A percentile compares a stretch with the other conserved stretches of the same genome.
phyloP scores from a whole-genome alignment of 306 rosid genomes.

The Begonia loranthoides region DNA sequence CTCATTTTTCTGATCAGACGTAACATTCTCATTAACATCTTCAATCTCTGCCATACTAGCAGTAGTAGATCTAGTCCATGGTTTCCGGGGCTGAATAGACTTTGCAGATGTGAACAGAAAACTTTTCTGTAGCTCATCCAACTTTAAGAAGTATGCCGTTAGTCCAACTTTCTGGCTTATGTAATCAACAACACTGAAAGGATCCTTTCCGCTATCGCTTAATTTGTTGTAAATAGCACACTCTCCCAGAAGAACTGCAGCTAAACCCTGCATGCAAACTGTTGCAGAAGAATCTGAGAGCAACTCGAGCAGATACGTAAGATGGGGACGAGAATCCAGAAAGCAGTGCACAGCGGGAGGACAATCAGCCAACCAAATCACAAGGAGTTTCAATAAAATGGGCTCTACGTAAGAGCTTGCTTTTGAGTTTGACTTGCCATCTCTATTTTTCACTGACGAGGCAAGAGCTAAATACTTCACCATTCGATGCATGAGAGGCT shows the following conservation, averaged over 20 bases:
- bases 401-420: constrained; percentile 46
- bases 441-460: constrained; percentile 67
- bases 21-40: constrained; percentile 40
- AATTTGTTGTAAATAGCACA: constrained; percentile 81
- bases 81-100: constrained; percentile 33
- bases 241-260: constrained; percentile 81
- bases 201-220: constrained; percentile 50
- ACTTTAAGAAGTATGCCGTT: constrained; percentile 62
- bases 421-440: constrained; percentile 41
- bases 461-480: constrained; percentile 80
- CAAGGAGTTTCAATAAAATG: constrained; percentile 64
- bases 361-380: constrained; percentile 76
- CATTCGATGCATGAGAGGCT: constrained; percentile 75
- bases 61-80: constrained; percentile 68
- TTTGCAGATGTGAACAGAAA: constrained; percentile 36
- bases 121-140: constrained; percentile 77
- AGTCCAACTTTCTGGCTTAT: constrained; percentile 87
- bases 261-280: constrained; percentile 62
- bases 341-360: constrained; percentile 79
- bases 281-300: constrained; percentile 58
- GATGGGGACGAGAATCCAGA: constrained; percentile 85
- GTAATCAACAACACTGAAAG: constrained; percentile 64
- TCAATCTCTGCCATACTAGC: constrained; percentile 79
- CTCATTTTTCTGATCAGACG: constrained; percentile 35
- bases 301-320: constrained; percentile 79